Evolutionary conservation across 2,329 filamentous ascomycete genomes (phyloP), one percentile per base, ranked within the genome.

Genomic region (Incumbomyces delicatus): DNA sequence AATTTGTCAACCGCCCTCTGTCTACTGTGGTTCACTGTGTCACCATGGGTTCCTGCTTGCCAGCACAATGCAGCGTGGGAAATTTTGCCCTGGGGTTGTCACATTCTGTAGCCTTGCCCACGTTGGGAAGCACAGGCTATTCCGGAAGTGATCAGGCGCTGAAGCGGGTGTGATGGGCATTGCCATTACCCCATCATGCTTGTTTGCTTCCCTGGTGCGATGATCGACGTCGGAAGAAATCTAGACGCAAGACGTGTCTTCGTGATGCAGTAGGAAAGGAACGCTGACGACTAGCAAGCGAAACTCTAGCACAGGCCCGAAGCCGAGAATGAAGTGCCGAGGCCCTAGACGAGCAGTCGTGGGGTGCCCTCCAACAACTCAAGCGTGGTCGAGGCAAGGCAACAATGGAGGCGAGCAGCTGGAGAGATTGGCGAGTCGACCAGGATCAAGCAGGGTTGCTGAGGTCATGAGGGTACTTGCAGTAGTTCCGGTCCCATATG

Each of bases 1-100:
- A 35, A 46, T 46, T 46, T 46, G 37, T 46, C 44, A 46, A 20
- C 29, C 33, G 30, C 33, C 13, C 18, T 46, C 13, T n/a, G 29
- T 12, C 20, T 37, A 46, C 31, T 40, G 14, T 40, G 11, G 14
- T 34, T 18, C 38, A 17, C 38, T 41, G 44, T 46, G 44, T 46
- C 27, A 46, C 44, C 14, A 37, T n/a, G 30, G 29, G 18, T 17
- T 37, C 33, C 8, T 45, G 42, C 42, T 45, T 29, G 33, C 20
- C 17, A 38, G 22, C 33, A 38, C 34, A 38, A 17, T 13, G 33
- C 17, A 30, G 20, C 20, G n/a, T 22, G 13, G 38, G 20, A 38
- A 30, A 37, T 37, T 22, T 45, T 29, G 38, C 27, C 38, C 14
- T 38, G 42, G 42, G 33, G 42, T 37, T 38, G 33, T 45, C 38